Percentiles rank a stretch among this genome's conserved stretches.
These are phyloP conservation scores for Fusarium nygamai DNA, from an alignment of 2,329 filamentous ascomycete species.

Conservation along the genomic window DNA sequence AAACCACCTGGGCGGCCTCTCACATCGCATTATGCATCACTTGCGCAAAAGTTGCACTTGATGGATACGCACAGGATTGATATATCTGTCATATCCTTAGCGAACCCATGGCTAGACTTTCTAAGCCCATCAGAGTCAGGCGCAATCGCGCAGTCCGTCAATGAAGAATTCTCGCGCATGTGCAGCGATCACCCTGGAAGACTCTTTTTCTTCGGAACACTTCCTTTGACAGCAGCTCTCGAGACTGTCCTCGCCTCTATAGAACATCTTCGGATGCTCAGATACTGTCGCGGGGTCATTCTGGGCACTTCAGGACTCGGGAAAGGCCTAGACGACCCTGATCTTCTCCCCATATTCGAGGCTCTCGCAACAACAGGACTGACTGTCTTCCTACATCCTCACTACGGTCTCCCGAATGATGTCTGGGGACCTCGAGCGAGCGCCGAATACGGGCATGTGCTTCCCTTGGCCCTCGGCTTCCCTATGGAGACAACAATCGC, in stretches of 20 bases:
- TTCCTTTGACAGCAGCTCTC: conserved; percentile 77
- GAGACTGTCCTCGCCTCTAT: conserved; percentile 73
- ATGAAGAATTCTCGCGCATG: conserved; percentile 79
- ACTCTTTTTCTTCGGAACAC: conserved; percentile 83
- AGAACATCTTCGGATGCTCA: conserved; percentile 66
- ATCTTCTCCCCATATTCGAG: conserved; percentile 76
- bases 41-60: conserved; percentile 82
- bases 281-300: conserved; percentile 84
- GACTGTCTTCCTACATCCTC: conserved; percentile 86
- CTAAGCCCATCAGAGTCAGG: conserved; percentile 69
- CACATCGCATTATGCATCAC: conserved; percentile 83
- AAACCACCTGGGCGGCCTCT: conserved; percentile 81
- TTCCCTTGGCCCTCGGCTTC: conserved; percentile 87
- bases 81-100: conserved; percentile 85
- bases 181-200: conserved; percentile 73
- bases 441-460: conserved; percentile 83
- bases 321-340: conserved; percentile 80
- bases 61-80: conserved; percentile 87
- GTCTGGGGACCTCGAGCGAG: conserved; percentile 79
- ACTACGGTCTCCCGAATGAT: conserved; percentile 84
- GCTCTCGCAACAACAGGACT: conserved; percentile 72
- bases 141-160: conserved; percentile 72
- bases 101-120: conserved; percentile 96
- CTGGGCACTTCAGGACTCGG: conserved; percentile 87
- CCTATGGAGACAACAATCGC: conserved; percentile 94